Percentiles rank a stretch among this genome's conserved stretches.
Evolutionary conservation across 495 filamentous ascomycete species (phyloP).

Genomic region (Trichoderma virens): DNA sequence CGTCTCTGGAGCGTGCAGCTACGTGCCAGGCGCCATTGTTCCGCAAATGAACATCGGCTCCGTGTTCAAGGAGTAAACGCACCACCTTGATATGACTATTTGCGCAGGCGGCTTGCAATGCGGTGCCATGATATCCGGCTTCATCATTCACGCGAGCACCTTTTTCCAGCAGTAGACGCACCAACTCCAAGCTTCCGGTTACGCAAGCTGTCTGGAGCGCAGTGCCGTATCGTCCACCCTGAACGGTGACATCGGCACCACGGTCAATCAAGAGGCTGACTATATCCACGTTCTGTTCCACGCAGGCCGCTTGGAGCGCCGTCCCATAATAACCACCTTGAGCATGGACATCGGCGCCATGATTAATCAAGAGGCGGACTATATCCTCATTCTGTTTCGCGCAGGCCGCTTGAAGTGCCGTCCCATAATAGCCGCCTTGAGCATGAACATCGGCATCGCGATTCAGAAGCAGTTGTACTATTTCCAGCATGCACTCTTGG

Average conservation of each 20-base stretch:
- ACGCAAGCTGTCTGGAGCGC: slow-evolving; percentile 17
- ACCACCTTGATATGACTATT: slow-evolving; percentile 12
- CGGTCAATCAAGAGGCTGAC: slow-evolving; percentile 19
- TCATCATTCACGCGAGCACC: slow-evolving; percentile 25
- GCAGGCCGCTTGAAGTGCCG: not conserved
- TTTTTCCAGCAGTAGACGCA: slow-evolving; percentile 17
- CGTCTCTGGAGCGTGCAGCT: not conserved
- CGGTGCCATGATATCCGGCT: slow-evolving; percentile 19
- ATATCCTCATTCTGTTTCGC: slow-evolving; percentile 13
- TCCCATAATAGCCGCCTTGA: not conserved
- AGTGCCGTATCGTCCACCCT: slow-evolving; percentile 14
- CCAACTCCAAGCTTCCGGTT: slow-evolving; percentile 12
- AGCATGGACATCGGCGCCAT: slow-evolving; percentile 21
- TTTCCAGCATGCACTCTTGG: slow-evolving; percentile 11
- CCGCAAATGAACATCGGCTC: slow-evolving; percentile 20
- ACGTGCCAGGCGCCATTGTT: not conserved
- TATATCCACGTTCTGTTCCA: slow-evolving; percentile 5
- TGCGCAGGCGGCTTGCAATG: slow-evolving; percentile 23
- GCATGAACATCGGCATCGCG: slow-evolving; percentile 19
- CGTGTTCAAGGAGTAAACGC: slow-evolving; percentile 19
- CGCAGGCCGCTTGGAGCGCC: slow-evolving; percentile 24
- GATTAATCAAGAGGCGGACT: slow-evolving; percentile 17
- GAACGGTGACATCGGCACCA: slow-evolving; percentile 5
- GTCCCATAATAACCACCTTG: slow-evolving; percentile 18
- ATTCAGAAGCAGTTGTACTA: slow-evolving; percentile 18